Evolutionary conservation across 495 filamentous ascomycete species (phyloP), one percentile per base, ranked within the genome.

Genomic region (Melanomma pulvis-pyrius): DNA sequence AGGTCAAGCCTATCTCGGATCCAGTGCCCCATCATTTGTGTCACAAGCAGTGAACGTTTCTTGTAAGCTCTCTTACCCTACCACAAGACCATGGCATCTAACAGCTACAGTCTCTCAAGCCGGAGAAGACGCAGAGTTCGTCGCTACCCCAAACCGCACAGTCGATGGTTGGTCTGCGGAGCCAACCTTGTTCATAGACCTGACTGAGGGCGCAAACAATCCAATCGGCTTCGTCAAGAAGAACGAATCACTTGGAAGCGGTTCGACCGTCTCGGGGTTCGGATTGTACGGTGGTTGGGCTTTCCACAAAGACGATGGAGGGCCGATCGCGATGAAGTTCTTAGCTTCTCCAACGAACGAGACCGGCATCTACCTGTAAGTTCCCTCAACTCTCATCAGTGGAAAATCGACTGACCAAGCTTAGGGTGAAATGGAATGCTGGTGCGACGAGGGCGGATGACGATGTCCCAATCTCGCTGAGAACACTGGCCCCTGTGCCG

Each of bases 211-310:
- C 30, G 58, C 64, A 13, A 46, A 61, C 57, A 32, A 67, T 7
- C 36, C 64, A 2, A 49, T 67, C 12, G 64, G 58, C 5, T 67
- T 67, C 51, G 46, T 48, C n/a, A 22, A 19, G 17, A 26, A 22
- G 1, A 62, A 62, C 17, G 47, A 60, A n/a, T 48, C 57, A 2
- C 34, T 56, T 13, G n/a, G 22, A 15, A 28, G 15, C 12, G 46
- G 58, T 12, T 4, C 30, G 11, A 47, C 59, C 1, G 36, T 30
- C 29, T 32, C 50, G 1, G 58, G 58, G 6, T 61, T 67, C 26
- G 64, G 64, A 15, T 46, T 67, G 39, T 67, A 67, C 50, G 64
- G 64, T 15, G 64, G 64, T 25, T 67, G 57, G 64, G 64, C 64
- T 12, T 61, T 53, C 39, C 57, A 67, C 49, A 39, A 55, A 15